Conservation (phyloP, 257 asterid species). For the Primulina eburnea region DNA sequence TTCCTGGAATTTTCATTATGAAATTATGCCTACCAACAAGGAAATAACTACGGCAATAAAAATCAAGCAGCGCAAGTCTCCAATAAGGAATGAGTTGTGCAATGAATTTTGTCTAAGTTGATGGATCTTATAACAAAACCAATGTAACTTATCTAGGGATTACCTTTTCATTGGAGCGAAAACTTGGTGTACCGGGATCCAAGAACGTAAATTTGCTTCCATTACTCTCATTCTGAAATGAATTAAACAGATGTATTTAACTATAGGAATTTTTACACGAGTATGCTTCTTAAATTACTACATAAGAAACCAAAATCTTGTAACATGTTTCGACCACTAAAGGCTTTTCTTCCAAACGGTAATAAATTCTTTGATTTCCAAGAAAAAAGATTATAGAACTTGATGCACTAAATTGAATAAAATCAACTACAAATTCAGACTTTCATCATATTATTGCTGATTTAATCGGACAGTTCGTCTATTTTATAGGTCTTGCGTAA, state of each 20-base stretch:
- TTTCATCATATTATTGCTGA: not conserved
- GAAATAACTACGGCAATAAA: constrained; percentile 2
- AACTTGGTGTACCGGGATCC: constrained; percentile 52
- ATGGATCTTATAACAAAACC: not conserved
- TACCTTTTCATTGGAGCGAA: constrained; percentile 67
- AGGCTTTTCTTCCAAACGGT: constrained; percentile 2
- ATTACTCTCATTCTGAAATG: constrained; percentile 45
- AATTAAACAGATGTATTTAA: constrained; percentile 17
- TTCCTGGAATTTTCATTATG: constrained; percentile 46
- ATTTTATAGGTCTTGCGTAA: not conserved
- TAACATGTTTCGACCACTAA: constrained; percentile 13
- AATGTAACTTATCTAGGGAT: constrained; percentile 19
- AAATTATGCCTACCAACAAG: not conserved
- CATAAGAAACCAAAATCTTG: constrained; percentile 9
- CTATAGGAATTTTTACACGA: not conserved
- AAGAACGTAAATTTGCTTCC: constrained; percentile 44
- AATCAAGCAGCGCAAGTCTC: constrained; percentile 7
- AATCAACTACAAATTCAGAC: not conserved
- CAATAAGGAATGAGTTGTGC: not conserved
- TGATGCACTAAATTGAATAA: not conserved
- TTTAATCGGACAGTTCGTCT: not conserved
- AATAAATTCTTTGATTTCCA: constrained; percentile 6
- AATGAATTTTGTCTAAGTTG: not conserved
- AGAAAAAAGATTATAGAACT: not conserved
- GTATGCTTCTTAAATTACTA: constrained; percentile 6